These are phyloP conservation scores for Pseudocercospora cruenta DNA, from an alignment of 2,329 filamentous ascomycete genomes.

Conservation along the genomic window DNA sequence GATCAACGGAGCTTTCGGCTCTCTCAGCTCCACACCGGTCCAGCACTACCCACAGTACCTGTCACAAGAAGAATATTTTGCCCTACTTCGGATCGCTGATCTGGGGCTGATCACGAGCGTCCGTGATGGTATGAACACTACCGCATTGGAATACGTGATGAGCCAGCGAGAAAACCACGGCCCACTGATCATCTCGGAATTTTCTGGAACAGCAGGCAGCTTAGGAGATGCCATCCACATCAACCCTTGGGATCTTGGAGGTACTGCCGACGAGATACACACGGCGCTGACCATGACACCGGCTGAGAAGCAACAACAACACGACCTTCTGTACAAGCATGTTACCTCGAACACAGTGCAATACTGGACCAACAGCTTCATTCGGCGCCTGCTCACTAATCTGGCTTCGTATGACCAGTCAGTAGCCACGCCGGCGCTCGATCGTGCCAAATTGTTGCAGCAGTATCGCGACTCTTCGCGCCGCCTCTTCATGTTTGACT, in stretches of 20 bases:
- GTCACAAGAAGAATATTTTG: conserved; percentile 88
- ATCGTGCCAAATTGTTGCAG: conserved; percentile 70
- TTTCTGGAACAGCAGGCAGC: conserved; percentile 89
- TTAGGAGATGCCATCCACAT: conserved; percentile 88
- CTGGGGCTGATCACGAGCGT: conserved; percentile 95
- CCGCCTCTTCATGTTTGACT: conserved; percentile 97
- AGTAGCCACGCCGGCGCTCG: conserved; percentile 78
- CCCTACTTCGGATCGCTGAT: conserved; percentile 85
- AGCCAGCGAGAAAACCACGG: conserved; percentile 87
- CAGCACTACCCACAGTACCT: conserved; percentile 96
- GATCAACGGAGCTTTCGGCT: conserved; percentile 90
- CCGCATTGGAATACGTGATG: conserved; percentile 89
- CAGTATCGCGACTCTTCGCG: conserved; percentile 76
- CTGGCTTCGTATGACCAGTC: conserved; percentile 75
- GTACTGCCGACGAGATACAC: conserved; percentile 82
- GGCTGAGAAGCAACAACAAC: conserved; percentile 68
- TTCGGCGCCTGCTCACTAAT: conserved; percentile 78
- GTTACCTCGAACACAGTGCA: conserved; percentile 86
- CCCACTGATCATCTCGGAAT: conserved; percentile 91
- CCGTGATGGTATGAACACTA: conserved; percentile 97
- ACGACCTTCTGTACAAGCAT: conserved; percentile 76
- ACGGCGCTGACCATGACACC: conserved; percentile 75
- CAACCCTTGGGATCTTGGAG: conserved; percentile 90
- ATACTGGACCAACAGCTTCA: conserved; percentile 78
- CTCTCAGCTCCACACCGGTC: conserved; percentile 84